Base-by-base conservation (phyloP, 1,139 yeast species). In the Barnettozyma hawaiiensis region DNA sequence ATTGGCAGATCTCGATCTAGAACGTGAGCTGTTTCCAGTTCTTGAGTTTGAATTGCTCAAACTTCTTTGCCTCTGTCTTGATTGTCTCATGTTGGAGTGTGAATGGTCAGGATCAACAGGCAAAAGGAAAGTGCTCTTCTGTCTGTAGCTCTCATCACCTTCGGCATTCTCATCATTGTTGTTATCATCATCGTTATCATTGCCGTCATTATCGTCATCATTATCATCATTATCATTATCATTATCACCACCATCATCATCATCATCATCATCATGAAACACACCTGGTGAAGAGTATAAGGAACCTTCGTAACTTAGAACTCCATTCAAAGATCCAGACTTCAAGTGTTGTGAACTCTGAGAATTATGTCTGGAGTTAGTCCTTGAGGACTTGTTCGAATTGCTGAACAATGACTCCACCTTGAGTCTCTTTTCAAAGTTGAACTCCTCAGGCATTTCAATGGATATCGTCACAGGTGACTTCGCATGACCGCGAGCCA, bases 51-150 rank as follows among this genome's bases (percentile, higher is more conserved):
- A 45, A 24, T 53, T 37, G 6, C 50, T 45, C 28, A 37, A 39
- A 23, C 47, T 53, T 45, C 47, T 49, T 21, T 52, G 49, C 36
- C 53, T 47, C 41, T 51, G 56, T 36, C 58, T 50, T 4, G 54
- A 56, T 11, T 41, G 33, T 33, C 55, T 42, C 56, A 53, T 51
- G 16, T 46, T 46, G 4, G 43, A 19, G 24, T 55, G 57, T n/a
- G 36, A 42, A 12, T 39, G 40, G n/a, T 37, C 46, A n/a, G 34
- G 29, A 23, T 46, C 48, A 12, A 52, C 51, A 3, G 51, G 54
- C 24, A 43, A 44, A 22, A 50, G 31, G 5, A 49, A 41, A 15
- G 37, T 37, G 6, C 39, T 40, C 12, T 21, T 16, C 12, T 16
- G 38, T 4, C 20, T 31, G 10, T 32, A 20, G 5, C 22, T 36